Percentiles rank a stretch among this genome's conserved stretches.
phyloP scores from a whole-genome alignment of 2,329 filamentous ascomycete genomes.

The Colletotrichum cuscutae region DNA sequence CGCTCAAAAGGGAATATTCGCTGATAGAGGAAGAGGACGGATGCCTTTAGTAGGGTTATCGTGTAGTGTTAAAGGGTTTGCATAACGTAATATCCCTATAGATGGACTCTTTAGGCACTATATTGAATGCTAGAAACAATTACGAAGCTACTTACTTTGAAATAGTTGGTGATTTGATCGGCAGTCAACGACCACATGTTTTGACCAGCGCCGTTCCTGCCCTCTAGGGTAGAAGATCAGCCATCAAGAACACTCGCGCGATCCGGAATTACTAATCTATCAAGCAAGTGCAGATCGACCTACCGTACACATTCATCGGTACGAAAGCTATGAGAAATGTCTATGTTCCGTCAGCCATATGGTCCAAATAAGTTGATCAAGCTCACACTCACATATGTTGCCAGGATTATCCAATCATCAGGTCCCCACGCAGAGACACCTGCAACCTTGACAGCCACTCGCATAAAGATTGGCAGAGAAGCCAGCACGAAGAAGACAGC shows the following conservation, averaged over 20 bases:
- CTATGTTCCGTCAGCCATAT: background rate
- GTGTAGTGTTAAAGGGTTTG: slow-evolving; percentile 24
- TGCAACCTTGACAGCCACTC: background rate
- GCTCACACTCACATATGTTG: background rate
- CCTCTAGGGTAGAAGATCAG: background rate
- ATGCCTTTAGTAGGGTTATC: slow-evolving; percentile 51
- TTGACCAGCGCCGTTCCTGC: background rate
- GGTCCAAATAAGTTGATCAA: background rate
- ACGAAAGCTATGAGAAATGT: background rate
- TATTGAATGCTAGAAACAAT: no score
- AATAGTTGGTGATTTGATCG: background rate
- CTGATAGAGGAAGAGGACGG: slow-evolving; percentile 49
- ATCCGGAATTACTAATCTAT: background rate
- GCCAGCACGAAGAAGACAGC: background rate
- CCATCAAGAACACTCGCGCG: background rate
- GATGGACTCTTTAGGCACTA: background rate
- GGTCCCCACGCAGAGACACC: background rate
- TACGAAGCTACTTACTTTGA: background rate
- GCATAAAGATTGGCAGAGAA: background rate
- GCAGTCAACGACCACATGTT: background rate
- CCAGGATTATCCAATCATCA: background rate
- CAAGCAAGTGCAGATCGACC: background rate
- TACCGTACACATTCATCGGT: background rate
- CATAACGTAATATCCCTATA: background rate
- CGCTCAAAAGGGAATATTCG: slow-evolving; percentile 46